Conservation (phyloP, 495 filamentous ascomycete genomes). For the Trichoderma gamsii region DNA sequence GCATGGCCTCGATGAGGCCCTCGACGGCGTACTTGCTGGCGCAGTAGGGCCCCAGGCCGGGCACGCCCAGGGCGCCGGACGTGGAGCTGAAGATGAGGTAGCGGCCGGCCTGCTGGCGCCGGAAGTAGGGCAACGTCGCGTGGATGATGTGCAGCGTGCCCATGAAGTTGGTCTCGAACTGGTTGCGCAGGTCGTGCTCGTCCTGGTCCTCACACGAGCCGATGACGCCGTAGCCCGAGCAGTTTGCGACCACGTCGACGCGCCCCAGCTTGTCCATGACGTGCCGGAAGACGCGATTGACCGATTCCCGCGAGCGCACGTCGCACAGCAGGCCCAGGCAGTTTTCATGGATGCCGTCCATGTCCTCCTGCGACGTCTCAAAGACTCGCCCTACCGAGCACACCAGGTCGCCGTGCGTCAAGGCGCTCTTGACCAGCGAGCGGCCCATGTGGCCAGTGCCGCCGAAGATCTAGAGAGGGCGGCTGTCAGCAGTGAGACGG, state of each 20-base stretch:
- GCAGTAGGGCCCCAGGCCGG: slow-evolving; percentile 87
- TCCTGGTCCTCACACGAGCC: slow-evolving; percentile 96
- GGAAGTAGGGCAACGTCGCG: slow-evolving; percentile 81
- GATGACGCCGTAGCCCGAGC: slow-evolving; percentile 87
- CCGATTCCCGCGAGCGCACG: slow-evolving; percentile 73
- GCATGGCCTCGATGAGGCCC: slow-evolving; percentile 88
- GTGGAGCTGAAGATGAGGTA: slow-evolving; percentile 94
- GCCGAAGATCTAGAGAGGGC: slow-evolving; percentile 67
- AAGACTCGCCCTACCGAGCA: slow-evolving; percentile 80
- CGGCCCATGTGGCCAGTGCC: slow-evolving; percentile 95
- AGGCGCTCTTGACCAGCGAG: slow-evolving; percentile 71
- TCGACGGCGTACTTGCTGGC: slow-evolving; percentile 96
- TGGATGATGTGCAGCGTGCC: slow-evolving; percentile 92
- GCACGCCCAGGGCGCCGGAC: slow-evolving; percentile 81
- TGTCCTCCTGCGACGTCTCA: slow-evolving; percentile 67
- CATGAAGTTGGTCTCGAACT: slow-evolving; percentile 96
- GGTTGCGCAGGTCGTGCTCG: slow-evolving; percentile 87
- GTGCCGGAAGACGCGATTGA: slow-evolving; percentile 60
- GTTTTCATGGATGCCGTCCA: slow-evolving; percentile 62
- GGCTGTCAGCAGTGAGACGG: not conserved
- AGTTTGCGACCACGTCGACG: slow-evolving; percentile 88
- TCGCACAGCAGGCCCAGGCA: slow-evolving; percentile 83
- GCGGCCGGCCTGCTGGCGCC: slow-evolving; percentile 62
- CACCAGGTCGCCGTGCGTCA: slow-evolving; percentile 82
- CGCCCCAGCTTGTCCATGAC: slow-evolving; percentile 69